These are phyloP conservation scores for Ballota nigra DNA, from an alignment of 257 asterid genomes.

Conservation along the genomic window DNA sequence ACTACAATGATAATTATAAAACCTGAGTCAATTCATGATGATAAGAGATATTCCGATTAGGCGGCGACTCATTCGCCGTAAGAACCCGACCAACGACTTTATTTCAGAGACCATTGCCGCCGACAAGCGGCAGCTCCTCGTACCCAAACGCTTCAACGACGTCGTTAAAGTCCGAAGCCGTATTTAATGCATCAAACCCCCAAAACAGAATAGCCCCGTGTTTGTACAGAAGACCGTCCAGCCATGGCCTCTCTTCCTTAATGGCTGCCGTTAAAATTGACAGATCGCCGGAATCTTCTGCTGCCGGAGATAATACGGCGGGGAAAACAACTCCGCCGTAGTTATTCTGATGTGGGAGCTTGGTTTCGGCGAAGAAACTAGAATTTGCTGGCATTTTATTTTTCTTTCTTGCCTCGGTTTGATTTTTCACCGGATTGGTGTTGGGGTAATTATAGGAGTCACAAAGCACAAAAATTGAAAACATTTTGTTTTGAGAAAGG, in stretches of 20 bases:
- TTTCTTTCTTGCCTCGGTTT: too few species aligned
- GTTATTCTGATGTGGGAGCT: conserved; percentile 52
- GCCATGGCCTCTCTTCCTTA: conserved; percentile 54
- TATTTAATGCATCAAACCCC: conserved; percentile 43
- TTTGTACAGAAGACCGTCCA: conserved; percentile 48
- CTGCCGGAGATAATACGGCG: conserved; percentile 45
- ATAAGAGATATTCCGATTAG: conserved; percentile 76
- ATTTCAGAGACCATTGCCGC: conserved; percentile 85
- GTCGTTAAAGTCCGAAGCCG: conserved; percentile 76
- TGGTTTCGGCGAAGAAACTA: conserved; percentile 48
- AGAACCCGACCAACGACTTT: conserved; percentile 81
- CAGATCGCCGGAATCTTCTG: background rate
- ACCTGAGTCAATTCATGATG: conserved; percentile 94
- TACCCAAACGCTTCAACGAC: conserved; percentile 82
- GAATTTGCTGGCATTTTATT: conserved; percentile 35
- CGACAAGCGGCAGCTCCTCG: conserved; percentile 81
- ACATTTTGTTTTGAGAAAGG: too few species aligned
- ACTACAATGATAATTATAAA: too few species aligned
- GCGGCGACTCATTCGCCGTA: conserved; percentile 90
- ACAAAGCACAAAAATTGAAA: too few species aligned
- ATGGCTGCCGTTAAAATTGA: conserved; percentile 39
- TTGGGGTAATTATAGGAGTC: too few species aligned
- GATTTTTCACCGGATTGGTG: too few species aligned
- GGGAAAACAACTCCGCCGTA: conserved; percentile 58
- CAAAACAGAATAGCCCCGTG: conserved; percentile 73